Evolutionary conservation across 2,329 filamentous ascomycete genomes (phyloP).

Genomic region (Arthrobotrys musiformis): DNA sequence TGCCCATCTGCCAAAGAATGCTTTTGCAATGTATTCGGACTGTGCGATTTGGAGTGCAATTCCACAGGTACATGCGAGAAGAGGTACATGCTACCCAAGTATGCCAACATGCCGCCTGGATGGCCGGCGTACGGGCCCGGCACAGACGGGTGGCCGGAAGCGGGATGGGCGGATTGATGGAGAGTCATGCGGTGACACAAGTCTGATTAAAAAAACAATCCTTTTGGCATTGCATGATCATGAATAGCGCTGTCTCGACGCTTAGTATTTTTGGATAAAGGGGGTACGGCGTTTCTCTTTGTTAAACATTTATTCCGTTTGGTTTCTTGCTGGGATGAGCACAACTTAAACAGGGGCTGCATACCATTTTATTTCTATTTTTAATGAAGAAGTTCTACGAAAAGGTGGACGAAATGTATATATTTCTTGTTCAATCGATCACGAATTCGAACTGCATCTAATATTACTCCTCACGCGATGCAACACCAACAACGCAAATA

Average conservation of each 20-base stretch:
- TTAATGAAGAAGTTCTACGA: background rate
- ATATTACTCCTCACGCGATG: background rate
- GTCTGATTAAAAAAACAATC: too few species aligned
- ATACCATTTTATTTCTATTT: too few species aligned
- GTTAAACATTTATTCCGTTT: background rate
- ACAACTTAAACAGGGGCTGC: background rate
- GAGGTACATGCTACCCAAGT: constrained; percentile 71
- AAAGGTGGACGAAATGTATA: background rate
- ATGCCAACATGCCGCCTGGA: constrained; percentile 69
- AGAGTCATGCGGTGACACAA: background rate
- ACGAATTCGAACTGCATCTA: too few species aligned
- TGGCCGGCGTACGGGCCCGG: constrained; percentile 72
- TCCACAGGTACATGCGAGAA: constrained; percentile 67
- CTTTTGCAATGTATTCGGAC: constrained; percentile 74
- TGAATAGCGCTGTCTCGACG: too few species aligned
- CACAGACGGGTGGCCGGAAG: constrained; percentile 60
- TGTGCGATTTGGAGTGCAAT: constrained; percentile 66
- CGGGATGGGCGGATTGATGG: constrained; percentile 41
- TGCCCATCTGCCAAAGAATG: constrained; percentile 72
- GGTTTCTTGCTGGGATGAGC: background rate
- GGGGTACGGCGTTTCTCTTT: constrained; percentile 16
- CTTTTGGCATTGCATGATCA: too few species aligned
- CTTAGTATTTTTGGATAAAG: background rate
- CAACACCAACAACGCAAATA: background rate
- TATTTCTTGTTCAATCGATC: background rate